Base-by-base conservation (phyloP, 2,329 filamentous ascomycete genomes). In the Penicillium expansum region DNA sequence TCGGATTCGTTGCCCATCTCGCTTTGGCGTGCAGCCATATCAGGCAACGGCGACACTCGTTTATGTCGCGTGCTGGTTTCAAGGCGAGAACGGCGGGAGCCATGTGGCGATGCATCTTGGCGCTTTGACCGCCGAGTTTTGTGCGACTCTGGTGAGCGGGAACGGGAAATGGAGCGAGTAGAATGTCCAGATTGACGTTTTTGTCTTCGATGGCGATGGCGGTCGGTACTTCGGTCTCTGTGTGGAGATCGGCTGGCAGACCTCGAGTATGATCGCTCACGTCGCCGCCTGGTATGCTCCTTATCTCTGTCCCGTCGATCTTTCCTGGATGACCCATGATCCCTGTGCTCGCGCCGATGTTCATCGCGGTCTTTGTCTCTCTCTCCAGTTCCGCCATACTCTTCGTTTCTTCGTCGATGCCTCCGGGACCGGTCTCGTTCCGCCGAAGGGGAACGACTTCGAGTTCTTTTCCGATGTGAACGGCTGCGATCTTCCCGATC, bases 1-100 rank as follows among this genome's bases (percentile, higher is more conserved):
- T 95, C 90, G 0, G 89, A 92, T 38, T 75, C 74, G 32, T 69
- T 53, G 8, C 62, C 69, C 7, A 58, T 61, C n/a, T 57, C 48
- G n/a, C 58, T 27, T 13, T 42, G 48, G 16, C 6, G 44, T 14
- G 24, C 18, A 16, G 38, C 33, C n/a, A 38, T 49, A 22, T 37
- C 58, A 44, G 42, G 18, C 16, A 24, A 24, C 16, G 41, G 50
- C n/a, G 60, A 48, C 14, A 39, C 10, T 32, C 42, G 38, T 24
- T 58, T 49, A 24, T 16, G 42, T 39, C 37, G 22, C 14, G 39
- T 10, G 35, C 35, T 43, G 9, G 55, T 18, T 29, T 51, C 20
- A 24, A 35, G 45, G 33, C 18, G 56, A n/a, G 61, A 56, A 29
- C 47, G 56, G 22, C 48, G 55, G 48, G 37, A 27, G n/a, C 20